phyloP scores from a whole-genome alignment of 2,329 filamentous ascomycete species.

The Stenocarpella maydis region DNA sequence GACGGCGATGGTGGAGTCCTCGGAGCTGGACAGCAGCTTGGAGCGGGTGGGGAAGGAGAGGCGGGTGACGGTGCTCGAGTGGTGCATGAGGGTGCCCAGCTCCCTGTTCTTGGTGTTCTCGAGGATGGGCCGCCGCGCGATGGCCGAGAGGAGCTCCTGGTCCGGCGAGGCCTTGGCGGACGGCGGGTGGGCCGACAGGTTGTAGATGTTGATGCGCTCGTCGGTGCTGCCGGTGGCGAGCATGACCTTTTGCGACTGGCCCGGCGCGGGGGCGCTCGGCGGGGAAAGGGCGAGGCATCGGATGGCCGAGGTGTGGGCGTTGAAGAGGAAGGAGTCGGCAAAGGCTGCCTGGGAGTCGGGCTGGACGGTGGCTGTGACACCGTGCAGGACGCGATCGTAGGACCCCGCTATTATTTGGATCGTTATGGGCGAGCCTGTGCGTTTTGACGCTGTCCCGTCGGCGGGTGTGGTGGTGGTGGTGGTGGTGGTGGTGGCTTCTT shows the following conservation, averaged over 20 bases:
- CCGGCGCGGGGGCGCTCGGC: conserved; percentile 66
- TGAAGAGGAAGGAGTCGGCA: conserved; percentile 93
- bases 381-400: conserved; percentile 93
- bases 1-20: conserved; percentile 92
- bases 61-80: conserved; percentile 81
- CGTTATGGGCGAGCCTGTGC: conserved; percentile 42
- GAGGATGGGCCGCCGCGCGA: conserved; percentile 76
- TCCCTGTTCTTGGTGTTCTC: conserved; percentile 90
- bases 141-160: conserved; percentile 68
- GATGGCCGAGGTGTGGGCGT: conserved; percentile 89
- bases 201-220: conserved; percentile 94
- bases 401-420: conserved; percentile 92
- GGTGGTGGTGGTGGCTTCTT: conserved; percentile 36
- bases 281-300: conserved; percentile 88
- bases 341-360: conserved; percentile 67
- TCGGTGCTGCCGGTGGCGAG: conserved; percentile 93
- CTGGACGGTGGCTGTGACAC: conserved; percentile 79
- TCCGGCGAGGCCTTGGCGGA: conserved; percentile 54
- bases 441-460: conserved; percentile 56
- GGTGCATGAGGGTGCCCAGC: conserved; percentile 86
- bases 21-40: conserved; percentile 86
- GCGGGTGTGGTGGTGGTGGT: conserved; percentile 37
- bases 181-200: conserved; percentile 76
- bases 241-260: conserved; percentile 81
- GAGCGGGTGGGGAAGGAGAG: conserved; percentile 84